A percentile compares a stretch with the other conserved stretches of the same genome.
These are phyloP conservation scores for Euphrasia arctica DNA, from an alignment of 305 asterid species.

Conservation along the genomic window DNA sequence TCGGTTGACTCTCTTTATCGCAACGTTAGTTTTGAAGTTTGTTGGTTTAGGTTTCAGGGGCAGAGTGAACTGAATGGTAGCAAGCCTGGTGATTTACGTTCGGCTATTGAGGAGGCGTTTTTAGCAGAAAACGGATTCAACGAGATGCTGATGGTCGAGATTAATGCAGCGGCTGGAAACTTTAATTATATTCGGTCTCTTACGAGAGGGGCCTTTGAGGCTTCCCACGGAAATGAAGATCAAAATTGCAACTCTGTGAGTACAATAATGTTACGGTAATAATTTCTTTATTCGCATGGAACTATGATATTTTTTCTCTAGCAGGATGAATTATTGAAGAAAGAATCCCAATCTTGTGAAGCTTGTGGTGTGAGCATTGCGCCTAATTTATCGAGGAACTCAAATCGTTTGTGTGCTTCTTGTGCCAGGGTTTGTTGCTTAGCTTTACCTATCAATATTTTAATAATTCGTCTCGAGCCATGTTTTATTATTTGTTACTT, in stretches of 20 bases:
- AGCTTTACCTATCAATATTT: constrained; percentile 24
- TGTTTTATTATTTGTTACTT: constrained; percentile 24
- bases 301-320: constrained; percentile 14
- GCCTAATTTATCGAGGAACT: constrained; percentile 53
- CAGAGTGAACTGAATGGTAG: constrained; percentile 83
- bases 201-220: constrained; percentile 63
- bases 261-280: constrained; percentile 9
- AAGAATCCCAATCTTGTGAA: constrained; percentile 66
- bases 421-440: constrained; percentile 84
- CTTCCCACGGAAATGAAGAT: constrained; percentile 57
- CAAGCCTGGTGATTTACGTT: constrained; percentile 69
- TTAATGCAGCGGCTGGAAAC: constrained; percentile 89
- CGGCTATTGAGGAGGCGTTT: constrained; percentile 97
- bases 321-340: constrained; percentile 54
- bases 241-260: constrained; percentile 59
- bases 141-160: constrained; percentile 90
- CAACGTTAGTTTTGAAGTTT: constrained; percentile 18
- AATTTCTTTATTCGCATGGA: constrained; percentile 23
- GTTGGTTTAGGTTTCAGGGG: constrained; percentile 81
- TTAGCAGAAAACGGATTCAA: constrained; percentile 80
- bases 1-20: constrained; percentile 12
- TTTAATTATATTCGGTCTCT: constrained; percentile 67
- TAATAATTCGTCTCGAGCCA: constrained; percentile 24
- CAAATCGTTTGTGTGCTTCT: constrained; percentile 70
- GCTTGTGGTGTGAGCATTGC: constrained; percentile 68